Conservation (phyloP, 495 filamentous ascomycete species). For the Penicillium verhagenii region DNA sequence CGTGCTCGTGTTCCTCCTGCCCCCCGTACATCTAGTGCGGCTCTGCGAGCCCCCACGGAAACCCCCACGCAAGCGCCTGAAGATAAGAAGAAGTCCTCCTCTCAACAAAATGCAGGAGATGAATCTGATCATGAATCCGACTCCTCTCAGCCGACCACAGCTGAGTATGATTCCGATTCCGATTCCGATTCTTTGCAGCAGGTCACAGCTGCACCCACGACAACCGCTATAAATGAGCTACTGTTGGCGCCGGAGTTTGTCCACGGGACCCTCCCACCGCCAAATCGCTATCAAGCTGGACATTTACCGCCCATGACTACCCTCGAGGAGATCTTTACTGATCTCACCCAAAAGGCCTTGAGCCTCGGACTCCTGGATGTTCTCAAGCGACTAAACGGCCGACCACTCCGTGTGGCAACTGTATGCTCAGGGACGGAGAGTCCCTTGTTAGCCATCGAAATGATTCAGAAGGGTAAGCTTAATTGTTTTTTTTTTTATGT, state of each 20-base stretch:
- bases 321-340: constrained; percentile 50
- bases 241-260: not conserved
- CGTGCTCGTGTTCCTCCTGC: no score
- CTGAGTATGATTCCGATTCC: no score
- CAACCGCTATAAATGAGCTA: not conserved
- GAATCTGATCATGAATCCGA: no score
- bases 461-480: constrained; percentile 48
- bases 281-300: not conserved
- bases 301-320: constrained; percentile 45
- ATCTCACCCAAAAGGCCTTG: constrained; percentile 43
- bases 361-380: constrained; percentile 32
- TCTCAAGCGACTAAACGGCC: constrained; percentile 34
- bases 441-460: constrained; percentile 65
- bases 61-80: no score
- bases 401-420: constrained; percentile 63
- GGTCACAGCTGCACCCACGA: not conserved
- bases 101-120: no score
- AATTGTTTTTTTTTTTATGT: not conserved
- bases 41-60: no score
- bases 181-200: not conserved
- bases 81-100: no score
- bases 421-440: constrained; percentile 84
- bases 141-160: not conserved
- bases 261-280: not conserved
- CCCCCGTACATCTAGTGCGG: no score